A percentile compares a stretch with the other conserved stretches of the same genome.
phyloP scores from a whole-genome alignment of 1,139 yeast genomes.

The Nakaseomyces nivariensis region DNA sequence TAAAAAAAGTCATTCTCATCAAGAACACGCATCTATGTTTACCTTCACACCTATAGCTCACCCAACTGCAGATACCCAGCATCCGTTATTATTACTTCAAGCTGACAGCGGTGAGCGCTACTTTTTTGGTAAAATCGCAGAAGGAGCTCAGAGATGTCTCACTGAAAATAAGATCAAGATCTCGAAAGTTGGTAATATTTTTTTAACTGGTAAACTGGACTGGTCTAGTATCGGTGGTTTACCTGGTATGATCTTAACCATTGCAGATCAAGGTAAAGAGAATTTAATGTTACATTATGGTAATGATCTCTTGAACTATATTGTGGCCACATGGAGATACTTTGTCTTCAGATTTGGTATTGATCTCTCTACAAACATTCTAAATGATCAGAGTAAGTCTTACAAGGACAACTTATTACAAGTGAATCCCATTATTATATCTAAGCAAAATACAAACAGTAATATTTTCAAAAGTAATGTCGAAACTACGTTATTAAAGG shows the following conservation, averaged over 20 bases:
- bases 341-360: slow-evolving; percentile 82
- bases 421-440: slow-evolving; percentile 41
- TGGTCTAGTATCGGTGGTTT: slow-evolving; percentile 82
- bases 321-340: slow-evolving; percentile 72
- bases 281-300: slow-evolving; percentile 40
- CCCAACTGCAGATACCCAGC: slow-evolving; percentile 49
- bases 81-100: slow-evolving; percentile 50
- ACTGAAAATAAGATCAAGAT: slow-evolving; percentile 46
- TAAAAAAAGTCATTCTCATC: background rate
- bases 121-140: slow-evolving; percentile 72
- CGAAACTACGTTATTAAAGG: slow-evolving; percentile 14
- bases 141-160: slow-evolving; percentile 72
- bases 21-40: slow-evolving; percentile 22
- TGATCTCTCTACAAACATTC: slow-evolving; percentile 38
- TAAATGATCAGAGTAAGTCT: slow-evolving; percentile 23
- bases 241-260: slow-evolving; percentile 78
- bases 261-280: slow-evolving; percentile 70
- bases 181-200: slow-evolving; percentile 51
- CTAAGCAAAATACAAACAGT: background rate
- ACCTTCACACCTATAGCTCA: slow-evolving; percentile 37
- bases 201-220: slow-evolving; percentile 60
- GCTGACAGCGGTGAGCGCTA: slow-evolving; percentile 42
- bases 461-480: slow-evolving; percentile 7
- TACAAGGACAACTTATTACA: slow-evolving; percentile 44
- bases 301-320: slow-evolving; percentile 38